Evolutionary conservation across 2,329 filamentous ascomycete genomes (phyloP), one percentile per base, ranked within the genome.

Genomic region (Pezizomycotina sp.): DNA sequence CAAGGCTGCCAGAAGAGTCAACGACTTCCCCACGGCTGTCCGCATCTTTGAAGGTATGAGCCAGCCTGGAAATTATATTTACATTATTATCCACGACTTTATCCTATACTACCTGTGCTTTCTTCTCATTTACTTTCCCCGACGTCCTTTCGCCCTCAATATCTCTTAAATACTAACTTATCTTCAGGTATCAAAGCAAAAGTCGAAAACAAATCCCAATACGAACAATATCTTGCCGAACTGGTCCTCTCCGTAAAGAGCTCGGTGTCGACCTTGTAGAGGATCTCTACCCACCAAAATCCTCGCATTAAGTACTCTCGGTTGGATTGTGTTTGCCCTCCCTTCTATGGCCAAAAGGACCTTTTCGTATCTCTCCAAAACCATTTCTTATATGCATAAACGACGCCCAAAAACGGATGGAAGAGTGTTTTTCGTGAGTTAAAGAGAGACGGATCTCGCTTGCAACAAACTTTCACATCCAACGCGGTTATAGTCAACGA

Each of bases 151-250:
- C 12, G n/a, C n/a, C n/a, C n/a, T n/a, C n/a, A n/a, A n/a, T n/a
- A n/a, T n/a, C n/a, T n/a, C n/a, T n/a, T n/a, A n/a, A n/a, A n/a
- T n/a, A n/a, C n/a, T n/a, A n/a, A n/a, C n/a, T n/a, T n/a, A n/a
- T n/a, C 38, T n/a, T 55, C 55, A 92, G 84, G 86, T 57, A 78
- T 98, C 71, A 93, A 92, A 68, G 81, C 83, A 63, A 98, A 98
- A 74, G 89, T 95, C 53, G 89, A 98, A 73, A 98, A 92, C 74
- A 77, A 82, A 63, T 72, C 73, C 56, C 89, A 98, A 68, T 98
- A 98, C 67, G 71, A 93, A 57, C 77, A 92, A 67, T 93, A 92
- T 64, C 74, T 98, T 45, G 69, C 80, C 57, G 81, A 92, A 66
- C 81, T 98, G 52, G 82, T 92, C 69, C 69, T 77, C 48, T 68